Conservation (phyloP, 768 basidiomycete genomes). For the Pleurotus cornucopiae region DNA sequence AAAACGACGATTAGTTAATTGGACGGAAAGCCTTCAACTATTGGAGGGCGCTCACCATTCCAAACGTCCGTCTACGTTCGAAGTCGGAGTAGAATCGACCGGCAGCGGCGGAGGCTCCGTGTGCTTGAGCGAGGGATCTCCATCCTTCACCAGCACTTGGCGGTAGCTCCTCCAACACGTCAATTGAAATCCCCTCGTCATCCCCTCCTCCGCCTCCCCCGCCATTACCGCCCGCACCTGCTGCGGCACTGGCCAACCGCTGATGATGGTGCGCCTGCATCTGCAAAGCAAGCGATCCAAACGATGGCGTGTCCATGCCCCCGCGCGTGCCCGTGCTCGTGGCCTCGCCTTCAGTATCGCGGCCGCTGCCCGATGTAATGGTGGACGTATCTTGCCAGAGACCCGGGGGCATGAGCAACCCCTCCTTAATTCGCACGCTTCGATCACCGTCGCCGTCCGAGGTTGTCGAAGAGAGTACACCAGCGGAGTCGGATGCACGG, state of each 20-base stretch:
- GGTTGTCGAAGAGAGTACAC: neutral
- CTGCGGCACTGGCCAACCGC: no score
- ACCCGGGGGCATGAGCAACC: neutral
- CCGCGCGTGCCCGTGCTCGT: slow-evolving; percentile 18
- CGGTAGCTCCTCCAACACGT: slow-evolving; percentile 67
- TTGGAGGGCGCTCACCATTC: slow-evolving; percentile 51
- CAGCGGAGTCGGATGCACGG: neutral
- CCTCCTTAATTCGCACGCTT: neutral
- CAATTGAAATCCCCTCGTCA: slow-evolving; percentile 38
- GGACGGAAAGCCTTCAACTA: no score
- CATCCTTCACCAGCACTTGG: slow-evolving; percentile 59
- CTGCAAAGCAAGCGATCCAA: slow-evolving; percentile 9
- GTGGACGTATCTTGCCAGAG: slow-evolving; percentile 5
- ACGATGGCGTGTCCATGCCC: slow-evolving; percentile 18
- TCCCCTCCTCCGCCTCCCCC: slow-evolving; percentile 25
- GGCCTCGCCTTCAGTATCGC: slow-evolving; percentile 8
- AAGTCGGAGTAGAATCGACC: slow-evolving; percentile 17
- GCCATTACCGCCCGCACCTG: no score
- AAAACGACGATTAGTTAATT: neutral
- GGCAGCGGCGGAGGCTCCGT: slow-evolving; percentile 16
- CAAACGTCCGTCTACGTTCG: slow-evolving; percentile 55
- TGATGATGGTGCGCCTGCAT: slow-evolving; percentile 9
- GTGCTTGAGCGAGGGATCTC: slow-evolving; percentile 46
- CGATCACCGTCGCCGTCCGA: neutral
- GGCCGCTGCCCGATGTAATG: neutral